These are phyloP conservation scores for Boletus pseudopeckii DNA, from an alignment of 768 basidiomycete species.

Conservation along the genomic window DNA sequence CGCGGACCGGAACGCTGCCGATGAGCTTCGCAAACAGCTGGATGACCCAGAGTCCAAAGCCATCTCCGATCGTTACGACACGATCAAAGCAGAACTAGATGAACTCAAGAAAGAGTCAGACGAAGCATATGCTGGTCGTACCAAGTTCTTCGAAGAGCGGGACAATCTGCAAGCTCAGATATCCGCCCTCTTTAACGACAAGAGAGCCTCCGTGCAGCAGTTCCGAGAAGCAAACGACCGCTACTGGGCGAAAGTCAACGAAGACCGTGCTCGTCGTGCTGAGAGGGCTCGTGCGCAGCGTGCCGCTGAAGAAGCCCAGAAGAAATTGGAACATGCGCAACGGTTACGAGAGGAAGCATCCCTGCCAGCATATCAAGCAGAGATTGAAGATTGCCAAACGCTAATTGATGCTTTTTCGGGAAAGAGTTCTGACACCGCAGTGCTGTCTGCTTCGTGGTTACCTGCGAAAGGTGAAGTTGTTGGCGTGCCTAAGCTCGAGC, in stretches of 20 bases:
- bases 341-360: conserved; percentile 88
- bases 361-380: conserved; percentile 81
- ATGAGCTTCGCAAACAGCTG: conserved; percentile 75
- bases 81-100: conserved; percentile 82
- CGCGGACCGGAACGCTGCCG: conserved; percentile 66
- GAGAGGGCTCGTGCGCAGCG: conserved; percentile 75
- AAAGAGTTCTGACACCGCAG: conserved; percentile 47
- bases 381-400: conserved; percentile 96
- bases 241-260: conserved; percentile 80
- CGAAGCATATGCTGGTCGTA: conserved; percentile 75
- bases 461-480: conserved; percentile 44
- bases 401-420: conserved; percentile 83
- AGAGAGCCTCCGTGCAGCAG: conserved; percentile 65
- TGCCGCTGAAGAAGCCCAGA: conserved; percentile 71
- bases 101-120: conserved; percentile 83
- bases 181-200: conserved; percentile 67
- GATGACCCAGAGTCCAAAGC: conserved; percentile 91
- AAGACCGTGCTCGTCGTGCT: conserved; percentile 81
- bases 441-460: conserved; percentile 41
- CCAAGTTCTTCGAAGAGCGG: conserved; percentile 85
- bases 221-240: conserved; percentile 83
- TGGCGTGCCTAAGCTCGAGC: conserved; percentile 77
- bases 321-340: conserved; percentile 74
- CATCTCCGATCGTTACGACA: conserved; percentile 73
- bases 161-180: conserved; percentile 67